Percentiles rank a stretch among this genome's conserved stretches.
Conservation (phyloP, 352 stramenopile genomes). For the Globisporangium recalcitrans region DNA sequence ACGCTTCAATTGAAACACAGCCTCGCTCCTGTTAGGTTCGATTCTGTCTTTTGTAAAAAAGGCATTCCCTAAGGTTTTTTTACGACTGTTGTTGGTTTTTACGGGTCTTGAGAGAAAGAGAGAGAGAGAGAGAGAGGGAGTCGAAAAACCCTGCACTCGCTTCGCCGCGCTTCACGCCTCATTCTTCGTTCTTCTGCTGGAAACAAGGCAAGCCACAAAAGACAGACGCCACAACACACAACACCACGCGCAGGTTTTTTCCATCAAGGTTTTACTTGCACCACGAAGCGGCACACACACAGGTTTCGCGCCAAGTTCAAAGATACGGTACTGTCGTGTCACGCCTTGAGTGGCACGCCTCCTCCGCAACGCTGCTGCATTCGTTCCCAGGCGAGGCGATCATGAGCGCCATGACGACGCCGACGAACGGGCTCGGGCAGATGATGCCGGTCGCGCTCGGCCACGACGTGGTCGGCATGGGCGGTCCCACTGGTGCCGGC, state of each 20-base stretch:
- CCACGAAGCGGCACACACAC: neutral
- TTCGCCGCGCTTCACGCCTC: too few species aligned
- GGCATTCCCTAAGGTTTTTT: neutral
- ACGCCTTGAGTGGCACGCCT: neutral
- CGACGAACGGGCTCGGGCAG: constrained; percentile 14
- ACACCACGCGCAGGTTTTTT: constrained; percentile 3
- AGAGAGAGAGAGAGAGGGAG: too few species aligned
- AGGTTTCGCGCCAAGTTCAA: neutral
- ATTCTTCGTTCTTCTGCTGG: neutral
- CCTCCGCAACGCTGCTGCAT: neutral
- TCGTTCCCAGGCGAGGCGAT: neutral
- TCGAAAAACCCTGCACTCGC: too few species aligned
- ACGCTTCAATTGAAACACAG: neutral
- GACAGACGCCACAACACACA: neutral
- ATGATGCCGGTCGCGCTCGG: constrained; percentile 16
- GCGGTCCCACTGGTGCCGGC: neutral
- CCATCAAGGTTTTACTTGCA: constrained; percentile 6
- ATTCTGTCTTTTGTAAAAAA: neutral
- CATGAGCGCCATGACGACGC: constrained; percentile 16
- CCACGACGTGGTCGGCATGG: constrained; percentile 15
- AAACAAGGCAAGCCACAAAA: neutral
- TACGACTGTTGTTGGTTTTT: neutral
- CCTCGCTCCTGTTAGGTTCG: neutral
- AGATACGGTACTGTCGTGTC: neutral
- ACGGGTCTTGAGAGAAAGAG: too few species aligned